Evolutionary conservation across 352 stramenopile species (phyloP), one percentile per base, ranked within the genome.

Genomic region (Globisporangium lucens): DNA sequence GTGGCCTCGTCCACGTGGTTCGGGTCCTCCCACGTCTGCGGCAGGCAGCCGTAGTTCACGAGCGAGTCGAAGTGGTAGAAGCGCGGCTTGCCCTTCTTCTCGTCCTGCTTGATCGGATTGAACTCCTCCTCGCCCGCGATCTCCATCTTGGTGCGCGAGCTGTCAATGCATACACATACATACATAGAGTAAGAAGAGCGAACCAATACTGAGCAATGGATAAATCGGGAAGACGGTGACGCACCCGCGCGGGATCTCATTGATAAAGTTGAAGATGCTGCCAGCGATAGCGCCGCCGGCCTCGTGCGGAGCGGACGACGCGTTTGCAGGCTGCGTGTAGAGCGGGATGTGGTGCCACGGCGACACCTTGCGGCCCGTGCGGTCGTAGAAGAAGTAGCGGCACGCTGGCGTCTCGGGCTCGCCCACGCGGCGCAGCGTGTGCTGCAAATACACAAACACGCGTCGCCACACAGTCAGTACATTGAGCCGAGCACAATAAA

Each of bases 1-100:
- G 98, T 94, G 68, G 90, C 82, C 3, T 89, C 87, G 75, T 99
- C 94, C 61, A 99, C 85, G 58, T 98, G 87, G 60, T 94, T 94
- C 6, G 97, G 98, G 76, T 99, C 97, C 77, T 99, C 98, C 98
- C 98, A 99, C 3, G 98, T 99, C 80, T 99, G 98, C 53, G 98
- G 98, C 65, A 99, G 74, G 69, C 90, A 98, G 63, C 98, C 98
- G 72, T 99, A 99, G 81, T 99, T 99, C 73, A 94, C 83, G 22
- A 96, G 74, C 33, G 88, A 94, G 35, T 88, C 86, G 61, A 83
- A 91, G 74, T 94, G 86, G 69, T 96, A 96, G 56, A 93, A 85
- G 33, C 97, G 87, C 53, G 98, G 94, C 56, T 94, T 93, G 70
- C 97, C 97, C 70, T 99, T 98, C 80, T 98, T 99, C 55, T 98